Percentiles rank a stretch among this genome's conserved stretches.
Conservation (phyloP, 441 rosid genomes). For the Adansonia grandidieri region DNA sequence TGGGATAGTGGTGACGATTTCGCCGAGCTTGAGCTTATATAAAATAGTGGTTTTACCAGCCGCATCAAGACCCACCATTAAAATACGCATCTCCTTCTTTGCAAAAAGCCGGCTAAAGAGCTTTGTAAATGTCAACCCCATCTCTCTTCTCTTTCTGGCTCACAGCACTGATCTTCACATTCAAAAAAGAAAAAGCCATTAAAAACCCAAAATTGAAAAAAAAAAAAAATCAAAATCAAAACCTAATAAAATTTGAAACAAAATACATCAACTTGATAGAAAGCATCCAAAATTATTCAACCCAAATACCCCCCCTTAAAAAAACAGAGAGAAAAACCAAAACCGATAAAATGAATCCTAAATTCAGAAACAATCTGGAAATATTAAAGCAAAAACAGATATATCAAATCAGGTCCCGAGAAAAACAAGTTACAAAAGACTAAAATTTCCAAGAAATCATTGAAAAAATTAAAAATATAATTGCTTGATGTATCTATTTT, state of each 20-base stretch:
- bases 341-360: neutral
- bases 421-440: neutral
- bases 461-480: neutral
- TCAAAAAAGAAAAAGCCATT: neutral
- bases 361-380: neutral
- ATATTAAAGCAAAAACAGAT: neutral
- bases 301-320: too few relatives aligned
- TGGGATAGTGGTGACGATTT: constrained; percentile 48
- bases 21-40: constrained; percentile 51
- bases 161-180: neutral
- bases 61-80: constrained; percentile 52
- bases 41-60: constrained; percentile 50
- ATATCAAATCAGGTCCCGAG: neutral
- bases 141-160: constrained; percentile 26
- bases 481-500: neutral
- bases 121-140: constrained; percentile 50
- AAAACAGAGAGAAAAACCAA: neutral
- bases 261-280: neutral
- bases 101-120: constrained; percentile 46
- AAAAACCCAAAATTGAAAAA: neutral
- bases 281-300: neutral
- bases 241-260: neutral
- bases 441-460: neutral
- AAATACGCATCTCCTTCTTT: constrained; percentile 46
- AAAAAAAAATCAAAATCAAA: neutral